Evolutionary conservation across 2,329 filamentous ascomycete species (phyloP), one percentile per base, ranked within the genome.

Genomic region (Blumeriella jaapii): DNA sequence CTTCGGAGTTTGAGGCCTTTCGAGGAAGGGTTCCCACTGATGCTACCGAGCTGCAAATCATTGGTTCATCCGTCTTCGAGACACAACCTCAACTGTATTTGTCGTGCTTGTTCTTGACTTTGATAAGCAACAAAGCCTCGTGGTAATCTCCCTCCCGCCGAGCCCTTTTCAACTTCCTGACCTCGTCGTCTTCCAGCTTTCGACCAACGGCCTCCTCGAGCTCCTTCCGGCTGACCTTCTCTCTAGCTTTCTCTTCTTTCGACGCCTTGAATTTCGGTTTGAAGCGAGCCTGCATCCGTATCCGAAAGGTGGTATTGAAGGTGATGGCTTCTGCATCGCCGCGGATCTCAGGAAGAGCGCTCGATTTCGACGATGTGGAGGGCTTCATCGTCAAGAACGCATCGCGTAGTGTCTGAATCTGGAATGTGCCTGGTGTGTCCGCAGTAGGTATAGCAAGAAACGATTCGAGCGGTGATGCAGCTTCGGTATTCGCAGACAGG

Each of bases 231-330:
- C 78, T 89, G 38, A 98, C 83, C 64, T 89, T 93, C 50, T 89
- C 78, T 48, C 71, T 69, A 0, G 82, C 81, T 63, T 82, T 91
- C 45, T 84, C 82, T 55, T 87, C 85, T 61, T 87, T 93, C 1
- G 69, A 73, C 7, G 79, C 79, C 59, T 80, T 82, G 29, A 91
- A 59, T 44, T 72, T 71, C 6, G 89, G 87, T 65, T 95, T 95
- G 64, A 93, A 96, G 32, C 83, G 70, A 14, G 89, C 85, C 62
- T 96, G 89, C 87, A 96, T 95, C 35, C 87, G 80, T 50, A 96
- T 73, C 31, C 84, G 71, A 41, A 93, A 57, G 5, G 77, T 80
- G 7, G 83, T 85, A 49, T 71, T 71, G 52, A 82, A 82, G 4
- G 66, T 70, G 32, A 77, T 72, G 6, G 63, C 61, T 10, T 78